phyloP scores from a whole-genome alignment of 106 monocot genomes.

The Triglochin maritima region DNA sequence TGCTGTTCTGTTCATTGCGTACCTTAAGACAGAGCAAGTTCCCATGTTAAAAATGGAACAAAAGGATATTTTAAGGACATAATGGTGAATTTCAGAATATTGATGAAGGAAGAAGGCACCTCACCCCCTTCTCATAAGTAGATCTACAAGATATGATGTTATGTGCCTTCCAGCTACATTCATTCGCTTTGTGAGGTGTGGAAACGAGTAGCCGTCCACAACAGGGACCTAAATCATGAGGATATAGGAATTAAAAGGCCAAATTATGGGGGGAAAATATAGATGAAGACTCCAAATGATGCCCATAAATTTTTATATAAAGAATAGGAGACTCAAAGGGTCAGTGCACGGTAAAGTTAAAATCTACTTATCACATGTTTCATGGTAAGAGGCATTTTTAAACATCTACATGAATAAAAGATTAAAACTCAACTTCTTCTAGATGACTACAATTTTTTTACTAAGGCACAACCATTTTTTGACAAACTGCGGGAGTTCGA shows the following conservation, averaged over 20 bases:
- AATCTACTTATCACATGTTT: no score
- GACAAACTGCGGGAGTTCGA: no score
- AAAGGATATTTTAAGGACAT: neutral
- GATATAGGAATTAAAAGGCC: neutral
- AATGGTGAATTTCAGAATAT: neutral
- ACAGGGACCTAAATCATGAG: constrained; percentile 58
- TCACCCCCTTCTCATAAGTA: constrained; percentile 87
- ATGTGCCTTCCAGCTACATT: constrained; percentile 99
- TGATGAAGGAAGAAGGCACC: neutral
- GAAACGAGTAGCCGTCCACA: constrained; percentile 98
- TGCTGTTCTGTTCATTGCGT: constrained; percentile 82
- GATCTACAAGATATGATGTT: constrained; percentile 96
- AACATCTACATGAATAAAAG: no score
- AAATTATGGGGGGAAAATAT: no score
- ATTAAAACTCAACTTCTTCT: no score
- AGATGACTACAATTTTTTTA: no score
- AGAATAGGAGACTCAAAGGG: no score
- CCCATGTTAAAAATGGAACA: constrained; percentile 2
- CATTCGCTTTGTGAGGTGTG: constrained; percentile 96
- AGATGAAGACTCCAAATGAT: no score
- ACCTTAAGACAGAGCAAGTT: constrained; percentile 32
- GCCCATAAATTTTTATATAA: no score
- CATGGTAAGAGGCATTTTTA: no score
- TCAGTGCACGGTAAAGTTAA: no score
- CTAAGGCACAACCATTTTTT: no score